Base-by-base conservation (phyloP, 1,284 basidiomycete genomes). In the Tylopilus orsonianus region DNA sequence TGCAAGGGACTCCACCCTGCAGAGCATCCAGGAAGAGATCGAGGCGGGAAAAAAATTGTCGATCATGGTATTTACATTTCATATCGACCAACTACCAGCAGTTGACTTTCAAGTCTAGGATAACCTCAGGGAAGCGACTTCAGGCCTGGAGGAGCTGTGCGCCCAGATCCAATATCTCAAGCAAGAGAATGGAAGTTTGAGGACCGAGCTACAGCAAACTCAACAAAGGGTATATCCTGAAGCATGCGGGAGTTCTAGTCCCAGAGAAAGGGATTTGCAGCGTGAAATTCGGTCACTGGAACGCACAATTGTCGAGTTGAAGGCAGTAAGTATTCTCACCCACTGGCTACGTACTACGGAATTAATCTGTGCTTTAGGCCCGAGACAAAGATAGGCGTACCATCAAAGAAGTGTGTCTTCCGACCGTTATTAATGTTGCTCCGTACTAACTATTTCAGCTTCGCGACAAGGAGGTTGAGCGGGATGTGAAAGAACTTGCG, bases 401-500 rank as follows among this genome's bases (percentile, higher is more conserved):
- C 29, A 52, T 64, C 3, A 19, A 61, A 41, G 49, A 56, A 46
- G 59, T 52, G 5, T 4, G 7, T 45, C 20, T 35, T 35, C 16
- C 4, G 9, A 26, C 18, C 13, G 10, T n/a, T 32, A 19, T 20
- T 41, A n/a, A n/a, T 37, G 10, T 41, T 30, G 19, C 10, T 20
- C 1, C 12, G 6, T 22, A 14, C 35, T 50, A 16, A 57, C 40
- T 1, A 12, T 41, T 26, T n/a, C 23, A 59, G 58, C 35, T 57
- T 35, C 48, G 48, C 39, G 41, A 61, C 3, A 48, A 8, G 22
- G 57, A 57, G 30, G 39, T 59, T 10, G 34, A 45, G 9, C 47
- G 24, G 5, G 57, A 64, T 30, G 50, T 49, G 9, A 40, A 46
- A 22, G 57, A 55, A 22, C 49, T 60, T 20, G 27, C 27, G 29